These are phyloP conservation scores for Oxyria digyna DNA, from an alignment of 148 eudicot species.

Conservation along the genomic window DNA sequence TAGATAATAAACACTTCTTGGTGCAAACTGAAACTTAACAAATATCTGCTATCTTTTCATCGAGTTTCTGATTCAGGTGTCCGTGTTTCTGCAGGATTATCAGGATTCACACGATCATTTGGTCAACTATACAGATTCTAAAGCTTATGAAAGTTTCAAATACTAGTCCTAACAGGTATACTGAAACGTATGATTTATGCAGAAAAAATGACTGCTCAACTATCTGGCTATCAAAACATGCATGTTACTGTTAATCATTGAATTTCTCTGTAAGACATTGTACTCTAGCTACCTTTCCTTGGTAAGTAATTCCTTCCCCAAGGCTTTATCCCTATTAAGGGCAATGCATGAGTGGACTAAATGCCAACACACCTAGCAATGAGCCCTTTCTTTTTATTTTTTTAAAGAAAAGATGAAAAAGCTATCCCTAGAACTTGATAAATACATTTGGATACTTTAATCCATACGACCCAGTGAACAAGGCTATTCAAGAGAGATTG, in stretches of 20 bases:
- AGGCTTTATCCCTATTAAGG: neutral
- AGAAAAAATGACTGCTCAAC: neutral
- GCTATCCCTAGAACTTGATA: neutral
- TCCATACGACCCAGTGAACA: neutral
- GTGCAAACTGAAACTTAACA: neutral
- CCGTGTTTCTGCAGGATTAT: neutral
- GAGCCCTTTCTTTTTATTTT: neutral
- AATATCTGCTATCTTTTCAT: neutral
- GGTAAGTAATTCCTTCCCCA: neutral
- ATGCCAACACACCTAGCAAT: conserved; percentile 3
- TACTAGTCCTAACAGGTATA: neutral
- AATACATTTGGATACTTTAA: neutral
- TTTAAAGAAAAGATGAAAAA: neutral
- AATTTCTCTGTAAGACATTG: neutral
- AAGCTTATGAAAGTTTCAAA: neutral
- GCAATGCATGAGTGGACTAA: conserved; percentile 4
- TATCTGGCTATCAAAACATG: neutral
- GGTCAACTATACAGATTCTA: neutral
- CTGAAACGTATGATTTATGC: neutral
- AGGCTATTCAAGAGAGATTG: neutral
- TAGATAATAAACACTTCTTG: neutral
- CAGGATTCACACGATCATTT: neutral
- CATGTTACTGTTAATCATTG: neutral
- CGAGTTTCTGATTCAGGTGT: neutral
- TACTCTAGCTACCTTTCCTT: neutral